Conservation (phyloP, 2,329 filamentous ascomycete genomes). For the Aspergillus novoparasiticus region DNA sequence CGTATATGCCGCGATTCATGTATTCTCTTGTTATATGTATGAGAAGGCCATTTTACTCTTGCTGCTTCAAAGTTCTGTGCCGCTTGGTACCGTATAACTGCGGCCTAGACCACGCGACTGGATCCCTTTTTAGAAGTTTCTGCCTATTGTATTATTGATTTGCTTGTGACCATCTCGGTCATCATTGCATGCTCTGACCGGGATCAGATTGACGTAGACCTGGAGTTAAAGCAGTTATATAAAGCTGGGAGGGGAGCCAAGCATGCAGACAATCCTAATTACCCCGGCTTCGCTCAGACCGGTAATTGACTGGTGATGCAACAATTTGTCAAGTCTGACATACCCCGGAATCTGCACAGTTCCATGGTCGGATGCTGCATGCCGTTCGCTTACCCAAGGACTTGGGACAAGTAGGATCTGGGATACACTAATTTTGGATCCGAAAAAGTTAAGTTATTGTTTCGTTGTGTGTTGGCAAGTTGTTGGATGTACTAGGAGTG, state of each 20-base stretch:
- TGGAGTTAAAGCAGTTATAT: not conserved
- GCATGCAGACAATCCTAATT: not conserved
- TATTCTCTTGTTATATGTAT: constrained; percentile 1
- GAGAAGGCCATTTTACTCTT: not conserved
- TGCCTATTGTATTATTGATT: constrained; percentile 1
- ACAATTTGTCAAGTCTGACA: constrained; percentile 34
- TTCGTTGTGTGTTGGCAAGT: not conserved
- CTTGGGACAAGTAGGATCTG: constrained; percentile 13
- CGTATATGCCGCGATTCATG: not conserved
- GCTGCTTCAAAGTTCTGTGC: constrained; percentile 1
- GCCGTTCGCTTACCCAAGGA: constrained; percentile 22
- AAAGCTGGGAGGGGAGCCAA: not conserved
- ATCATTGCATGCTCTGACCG: constrained; percentile 30
- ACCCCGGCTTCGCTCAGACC: not conserved
- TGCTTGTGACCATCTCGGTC: constrained; percentile 12
- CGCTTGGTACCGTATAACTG: not conserved
- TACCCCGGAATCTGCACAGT: constrained; percentile 11
- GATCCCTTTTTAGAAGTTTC: not conserved
- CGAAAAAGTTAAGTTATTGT: not conserved
- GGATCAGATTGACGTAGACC: constrained; percentile 33
- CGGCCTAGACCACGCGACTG: not conserved
- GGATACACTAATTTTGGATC: not conserved
- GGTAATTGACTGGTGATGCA: constrained; percentile 26
- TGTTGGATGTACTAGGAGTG: not conserved
- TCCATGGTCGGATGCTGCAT: constrained; percentile 26